These are phyloP conservation scores for Pythium myriotylum DNA, from an alignment of 352 stramenopile species.

Conservation along the genomic window DNA sequence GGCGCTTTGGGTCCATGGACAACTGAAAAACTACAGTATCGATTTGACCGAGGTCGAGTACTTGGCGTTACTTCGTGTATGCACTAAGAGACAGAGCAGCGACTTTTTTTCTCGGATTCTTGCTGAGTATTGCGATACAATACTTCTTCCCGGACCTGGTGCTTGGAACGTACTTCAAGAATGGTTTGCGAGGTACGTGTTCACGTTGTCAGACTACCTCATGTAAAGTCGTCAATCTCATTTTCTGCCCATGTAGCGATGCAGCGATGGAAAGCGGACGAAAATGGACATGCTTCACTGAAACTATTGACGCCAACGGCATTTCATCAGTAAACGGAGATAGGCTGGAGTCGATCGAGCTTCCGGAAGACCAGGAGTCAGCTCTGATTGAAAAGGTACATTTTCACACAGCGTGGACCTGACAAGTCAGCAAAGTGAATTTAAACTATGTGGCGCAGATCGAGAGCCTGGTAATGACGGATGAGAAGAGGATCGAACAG, in stretches of 20 bases:
- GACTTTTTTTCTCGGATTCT: conserved; percentile 63
- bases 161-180: conserved; percentile 70
- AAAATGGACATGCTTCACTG: conserved; percentile 60
- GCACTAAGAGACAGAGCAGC: conserved; percentile 36
- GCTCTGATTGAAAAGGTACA: conserved; percentile 70
- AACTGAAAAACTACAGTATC: conserved; percentile 45
- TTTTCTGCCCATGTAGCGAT: too few species aligned
- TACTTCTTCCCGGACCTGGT: conserved; percentile 46
- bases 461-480: conserved; percentile 74
- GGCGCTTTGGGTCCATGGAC: conserved; percentile 55
- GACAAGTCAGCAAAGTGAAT: too few species aligned
- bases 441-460: conserved; percentile 38
- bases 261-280: conserved; percentile 55
- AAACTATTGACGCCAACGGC: conserved; percentile 52
- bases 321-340: conserved; percentile 65
- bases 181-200: conserved; percentile 68
- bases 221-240: too few species aligned
- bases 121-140: conserved; percentile 57
- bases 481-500: conserved; percentile 68
- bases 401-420: not conserved
- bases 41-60: conserved; percentile 71
- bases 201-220: too few species aligned
- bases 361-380: conserved; percentile 41
- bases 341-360: conserved; percentile 69
- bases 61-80: conserved; percentile 56